phyloP scores from a whole-genome alignment of 306 rosid species.

The Dalbergia cochinchinensis region DNA sequence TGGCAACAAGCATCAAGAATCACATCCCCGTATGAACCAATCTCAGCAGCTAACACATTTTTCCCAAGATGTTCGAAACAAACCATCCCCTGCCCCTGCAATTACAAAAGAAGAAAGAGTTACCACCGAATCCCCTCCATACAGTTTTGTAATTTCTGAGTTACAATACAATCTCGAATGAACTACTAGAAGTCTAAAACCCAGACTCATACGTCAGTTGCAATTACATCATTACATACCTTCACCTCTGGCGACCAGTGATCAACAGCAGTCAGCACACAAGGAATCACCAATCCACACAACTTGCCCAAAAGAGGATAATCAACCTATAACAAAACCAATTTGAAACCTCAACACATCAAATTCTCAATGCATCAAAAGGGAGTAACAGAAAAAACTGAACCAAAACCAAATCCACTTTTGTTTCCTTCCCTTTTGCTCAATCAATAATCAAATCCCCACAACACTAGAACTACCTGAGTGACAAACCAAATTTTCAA shows the following conservation, averaged over 20 bases:
- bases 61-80: constrained; percentile 68
- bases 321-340: constrained; percentile 62
- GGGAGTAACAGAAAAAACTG: not conserved
- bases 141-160: not conserved
- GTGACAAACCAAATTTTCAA: constrained; percentile 5
- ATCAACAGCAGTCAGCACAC: constrained; percentile 84
- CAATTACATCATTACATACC: constrained; percentile 57
- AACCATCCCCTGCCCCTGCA: constrained; percentile 91
- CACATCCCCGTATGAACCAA: constrained; percentile 75
- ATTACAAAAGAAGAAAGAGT: constrained; percentile 15
- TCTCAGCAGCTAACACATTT: constrained; percentile 71
- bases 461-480: not conserved
- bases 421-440: not conserved
- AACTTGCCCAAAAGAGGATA: constrained; percentile 80
- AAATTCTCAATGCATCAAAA: constrained; percentile 24
- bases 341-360: constrained; percentile 26
- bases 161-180: constrained; percentile 1
- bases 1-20: constrained; percentile 98
- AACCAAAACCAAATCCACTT: constrained; percentile 12
- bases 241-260: constrained; percentile 96
- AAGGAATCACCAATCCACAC: constrained; percentile 82
- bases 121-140: constrained; percentile 16
- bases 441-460: not conserved
- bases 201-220: constrained; percentile 21
- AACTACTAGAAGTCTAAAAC: constrained; percentile 16